phyloP scores from a whole-genome alignment of 805 yeast species.

The Saccharomycopsis fibuligera region DNA sequence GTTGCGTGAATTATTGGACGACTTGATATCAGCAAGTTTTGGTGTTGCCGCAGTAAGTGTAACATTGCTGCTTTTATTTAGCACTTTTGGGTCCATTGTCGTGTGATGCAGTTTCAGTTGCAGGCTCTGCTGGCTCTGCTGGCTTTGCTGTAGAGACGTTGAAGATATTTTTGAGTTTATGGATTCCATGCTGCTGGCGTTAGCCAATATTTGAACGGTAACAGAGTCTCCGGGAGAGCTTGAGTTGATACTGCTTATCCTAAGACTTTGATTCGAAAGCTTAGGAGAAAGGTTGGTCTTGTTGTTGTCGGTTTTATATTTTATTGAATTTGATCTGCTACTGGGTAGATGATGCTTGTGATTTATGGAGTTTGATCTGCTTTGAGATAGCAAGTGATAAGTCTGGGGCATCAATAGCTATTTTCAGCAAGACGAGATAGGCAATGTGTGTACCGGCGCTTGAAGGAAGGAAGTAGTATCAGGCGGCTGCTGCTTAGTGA shows the following conservation, averaged over 20 bases:
- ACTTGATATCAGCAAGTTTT: conserved; percentile 6
- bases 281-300: not conserved
- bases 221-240: conserved; percentile 1
- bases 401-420: too few species aligned
- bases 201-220: conserved; percentile 3
- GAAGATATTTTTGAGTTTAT: conserved; percentile 12
- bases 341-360: too few species aligned
- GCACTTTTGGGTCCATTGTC: conserved; percentile 19
- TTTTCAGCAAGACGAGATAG: too few species aligned
- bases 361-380: too few species aligned
- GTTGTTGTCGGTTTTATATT: not conserved
- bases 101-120: conserved; percentile 6
- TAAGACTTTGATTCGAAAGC: conserved; percentile 5
- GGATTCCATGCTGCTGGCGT: conserved; percentile 8
- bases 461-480: too few species aligned
- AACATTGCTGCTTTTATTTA: conserved; percentile 7
- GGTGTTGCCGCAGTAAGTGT: conserved; percentile 17
- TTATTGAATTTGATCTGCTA: too few species aligned
- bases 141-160: not conserved
- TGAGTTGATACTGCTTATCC: too few species aligned
- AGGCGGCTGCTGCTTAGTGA: too few species aligned
- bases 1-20: conserved; percentile 8
- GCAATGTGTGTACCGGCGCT: too few species aligned
- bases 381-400: too few species aligned
- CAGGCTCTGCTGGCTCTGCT: not conserved